Evolutionary conservation across 768 basidiomycete species (phyloP).

Genomic region (Naganishia vaughanmartiniae): DNA sequence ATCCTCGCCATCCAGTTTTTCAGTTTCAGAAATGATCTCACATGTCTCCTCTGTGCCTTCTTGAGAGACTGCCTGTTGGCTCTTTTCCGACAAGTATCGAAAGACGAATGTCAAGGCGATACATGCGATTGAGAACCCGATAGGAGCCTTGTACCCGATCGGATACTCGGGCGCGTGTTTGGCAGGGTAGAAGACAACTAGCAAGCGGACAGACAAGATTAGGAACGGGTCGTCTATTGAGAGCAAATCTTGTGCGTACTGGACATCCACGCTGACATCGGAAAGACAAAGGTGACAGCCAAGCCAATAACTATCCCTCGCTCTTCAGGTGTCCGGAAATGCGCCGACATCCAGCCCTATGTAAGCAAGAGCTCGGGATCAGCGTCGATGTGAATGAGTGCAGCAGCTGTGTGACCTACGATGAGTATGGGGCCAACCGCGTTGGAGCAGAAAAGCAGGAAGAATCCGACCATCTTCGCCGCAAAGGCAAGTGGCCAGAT

Average conservation of each 20-base stretch:
- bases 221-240: too few species aligned
- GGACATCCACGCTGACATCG: conserved; percentile 32
- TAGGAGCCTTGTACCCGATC: conserved; percentile 40
- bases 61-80: not conserved
- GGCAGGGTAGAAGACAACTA: conserved; percentile 41
- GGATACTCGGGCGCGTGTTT: conserved; percentile 40
- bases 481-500: conserved; percentile 36
- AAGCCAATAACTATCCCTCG: conserved; percentile 35
- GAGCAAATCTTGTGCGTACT: conserved; percentile 7
- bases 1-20: not conserved
- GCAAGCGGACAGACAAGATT: not conserved
- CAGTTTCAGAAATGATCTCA: not conserved
- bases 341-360: conserved; percentile 40
- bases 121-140: conserved; percentile 31
- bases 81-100: conserved; percentile 9
- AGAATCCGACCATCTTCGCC: conserved; percentile 39
- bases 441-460: conserved; percentile 36
- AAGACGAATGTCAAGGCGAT: conserved; percentile 31
- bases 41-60: not conserved
- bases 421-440: conserved; percentile 36
- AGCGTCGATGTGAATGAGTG: too few species aligned
- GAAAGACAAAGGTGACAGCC: conserved; percentile 34
- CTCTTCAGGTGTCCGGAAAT: conserved; percentile 34
- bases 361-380: not conserved
- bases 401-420: conserved; percentile 12